Evolutionary conservation across 1,284 basidiomycete species (phyloP), one percentile per base, ranked within the genome.

Genomic region (Mycena sp.): DNA sequence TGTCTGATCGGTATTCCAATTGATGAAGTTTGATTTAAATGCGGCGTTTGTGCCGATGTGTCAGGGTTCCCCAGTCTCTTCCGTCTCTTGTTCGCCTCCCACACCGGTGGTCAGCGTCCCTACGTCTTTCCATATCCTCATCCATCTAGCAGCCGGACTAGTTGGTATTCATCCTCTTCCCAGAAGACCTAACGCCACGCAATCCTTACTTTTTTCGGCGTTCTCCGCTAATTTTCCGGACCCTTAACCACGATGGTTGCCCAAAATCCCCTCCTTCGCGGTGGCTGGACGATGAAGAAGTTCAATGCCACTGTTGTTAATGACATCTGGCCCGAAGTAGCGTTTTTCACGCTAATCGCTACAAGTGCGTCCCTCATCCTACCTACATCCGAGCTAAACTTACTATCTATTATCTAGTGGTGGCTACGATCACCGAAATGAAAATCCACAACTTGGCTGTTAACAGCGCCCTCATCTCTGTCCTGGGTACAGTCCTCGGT

Each of bases 401-500:
- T n/a, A 19, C 43, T 23, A 61, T 56, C 23, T 23, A 51, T 46
- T 7, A 37, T 17, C 23, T 62, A 87, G 86, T 87, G 85, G 86
- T 88, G 45, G 69, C 78, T 16, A 67, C 81, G 23, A 82, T 89
- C 19, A 83, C 83, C 1, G 71, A 82, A 57, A 69, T 79, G 65
- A 86, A 85, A 0, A 45, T 64, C 0, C 75, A 77, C 48, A 72
- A 81, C 28, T 76, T 88, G 16, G 72, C 71, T 4, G 75, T 88
- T 54, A 78, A 78, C 6, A 83, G 76, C 66, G 72, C 76, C 56
- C 79, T 90, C 61, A 78, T 88, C 57, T 87, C 86, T 7, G 84
- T 89, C 0, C 78, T 89, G 40, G 88, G 87, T 84, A 87, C 87
- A 17, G 87, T 89, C 29, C 85, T 91, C 66, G 88, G 87, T 78